Evolutionary conservation across 2,329 filamentous ascomycete species (phyloP).

Genomic region (Pyricularia pennisetigena): DNA sequence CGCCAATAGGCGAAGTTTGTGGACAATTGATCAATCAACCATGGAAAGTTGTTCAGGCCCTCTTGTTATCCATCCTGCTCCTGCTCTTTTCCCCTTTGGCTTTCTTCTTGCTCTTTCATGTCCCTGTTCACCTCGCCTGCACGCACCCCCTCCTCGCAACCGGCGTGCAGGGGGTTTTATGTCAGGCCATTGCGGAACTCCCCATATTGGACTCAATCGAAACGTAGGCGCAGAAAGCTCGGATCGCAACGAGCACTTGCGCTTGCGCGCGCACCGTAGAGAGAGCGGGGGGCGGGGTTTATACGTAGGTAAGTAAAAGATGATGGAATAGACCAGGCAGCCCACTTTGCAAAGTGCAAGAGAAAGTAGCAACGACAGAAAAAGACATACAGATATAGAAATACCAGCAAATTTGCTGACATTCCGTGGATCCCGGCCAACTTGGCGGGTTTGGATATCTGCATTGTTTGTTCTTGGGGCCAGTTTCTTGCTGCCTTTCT

Average conservation of each 20-base stretch:
- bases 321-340: neutral
- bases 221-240: neutral
- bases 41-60: neutral
- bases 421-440: neutral
- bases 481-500: neutral
- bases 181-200: neutral
- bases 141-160: neutral
- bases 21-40: neutral
- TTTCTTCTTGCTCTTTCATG: neutral
- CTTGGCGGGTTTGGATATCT: neutral
- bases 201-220: neutral
- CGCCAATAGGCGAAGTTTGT: neutral
- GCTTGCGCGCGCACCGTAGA: slow-evolving; percentile 3
- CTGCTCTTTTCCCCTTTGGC: neutral
- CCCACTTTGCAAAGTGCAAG: neutral
- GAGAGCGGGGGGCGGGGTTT: neutral
- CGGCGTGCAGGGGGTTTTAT: neutral
- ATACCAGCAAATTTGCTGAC: neutral
- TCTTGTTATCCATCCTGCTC: neutral
- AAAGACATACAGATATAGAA: neutral
- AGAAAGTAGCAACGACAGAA: neutral
- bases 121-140: neutral
- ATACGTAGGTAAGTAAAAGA: neutral
- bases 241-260: neutral
- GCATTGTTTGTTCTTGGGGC: neutral